Evolutionary conservation across 2,329 filamentous ascomycete genomes (phyloP), one percentile per base, ranked within the genome.

Genomic region (Pseudogymnoascus sp.): DNA sequence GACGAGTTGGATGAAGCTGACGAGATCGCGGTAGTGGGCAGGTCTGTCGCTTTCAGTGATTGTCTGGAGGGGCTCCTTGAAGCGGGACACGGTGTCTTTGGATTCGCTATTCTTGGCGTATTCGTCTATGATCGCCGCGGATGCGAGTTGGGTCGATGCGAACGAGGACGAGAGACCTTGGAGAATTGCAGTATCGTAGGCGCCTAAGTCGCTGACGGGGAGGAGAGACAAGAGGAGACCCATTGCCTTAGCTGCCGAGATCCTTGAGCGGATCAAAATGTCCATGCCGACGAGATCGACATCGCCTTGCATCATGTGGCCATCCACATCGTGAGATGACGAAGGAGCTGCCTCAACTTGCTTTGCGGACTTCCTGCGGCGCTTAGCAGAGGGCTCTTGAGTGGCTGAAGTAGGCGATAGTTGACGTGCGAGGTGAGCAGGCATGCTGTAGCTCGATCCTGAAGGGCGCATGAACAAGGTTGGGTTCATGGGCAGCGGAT

Each of bases 281-380:
- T 99, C 95, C 70, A 89, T 84, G 34, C 95, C 93, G 25, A 99
- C 93, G 44, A 99, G 81, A 72, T 99, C 96, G 56, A 97, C 88
- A 71, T 99, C 96, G 61, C 96, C 95, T 73, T 93, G 90, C 80
- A 99, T 92, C 89, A 99, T 97, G 69, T 96, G 93, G 8, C 93
- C 95, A 74, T 99, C 95, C 16, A 99, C 91, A 74, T 99, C 96
- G 75, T 99, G 95, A 1, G 89, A 85, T n/a, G 89, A 79, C n/a
- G 79, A 83, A 1, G 84, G 78, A 1, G 83, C 78, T 7, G 82
- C 76, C 28, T 93, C 89, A 62, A 95, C 90, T 63, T 81, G 82
- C 78, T 96, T 96, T n/a, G 90, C 87, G 0, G 90, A 90, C 75
- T 92, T 96, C 65, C 92, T 87, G 36, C 92, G 84, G 67, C 91